Percentiles rank a stretch among this genome's conserved stretches.
These are phyloP conservation scores for Fusarium guadeloupense DNA, from an alignment of 2,329 filamentous ascomycete genomes.

Conservation along the genomic window DNA sequence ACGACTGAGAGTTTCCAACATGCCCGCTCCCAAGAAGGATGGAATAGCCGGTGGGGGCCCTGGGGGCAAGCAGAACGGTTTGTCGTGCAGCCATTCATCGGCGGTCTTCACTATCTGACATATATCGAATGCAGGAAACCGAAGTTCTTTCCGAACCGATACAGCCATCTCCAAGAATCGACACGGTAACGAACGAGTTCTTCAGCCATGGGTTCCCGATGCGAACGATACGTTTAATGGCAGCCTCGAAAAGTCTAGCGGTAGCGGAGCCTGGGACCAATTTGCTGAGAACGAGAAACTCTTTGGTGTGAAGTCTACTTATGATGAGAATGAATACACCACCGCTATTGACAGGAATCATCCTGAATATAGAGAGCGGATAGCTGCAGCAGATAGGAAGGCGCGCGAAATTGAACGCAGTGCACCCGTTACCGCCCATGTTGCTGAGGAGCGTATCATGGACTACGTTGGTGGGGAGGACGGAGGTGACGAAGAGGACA, in stretches of 20 bases:
- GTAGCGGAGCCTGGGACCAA: conserved; percentile 80
- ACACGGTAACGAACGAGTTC: conserved; percentile 73
- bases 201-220: conserved; percentile 85
- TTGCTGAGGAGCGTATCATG: conserved; percentile 88
- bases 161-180: conserved; percentile 83
- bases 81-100: conserved; percentile 13
- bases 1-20: conserved; percentile 41
- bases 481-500: conserved; percentile 87
- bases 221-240: conserved; percentile 69
- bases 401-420: conserved; percentile 90
- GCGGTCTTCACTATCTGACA: conserved; percentile 15
- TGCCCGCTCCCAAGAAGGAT: conserved; percentile 54
- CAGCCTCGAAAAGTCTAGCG: conserved; percentile 71
- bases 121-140: conserved; percentile 62
- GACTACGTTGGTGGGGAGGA: conserved; percentile 69
- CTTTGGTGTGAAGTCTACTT: conserved; percentile 89
- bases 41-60: conserved; percentile 45
- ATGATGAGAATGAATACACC: conserved; percentile 95
- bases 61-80: conserved; percentile 52
- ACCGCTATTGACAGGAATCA: conserved; percentile 87
- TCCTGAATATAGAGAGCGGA: conserved; percentile 80
- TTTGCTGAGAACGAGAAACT: conserved; percentile 89
- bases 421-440: conserved; percentile 77
- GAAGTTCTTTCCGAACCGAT: conserved; percentile 83
- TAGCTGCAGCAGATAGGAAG: conserved; percentile 81